Conservation (phyloP, 2,329 filamentous ascomycete species). For the Hypoxylon sp. region DNA sequence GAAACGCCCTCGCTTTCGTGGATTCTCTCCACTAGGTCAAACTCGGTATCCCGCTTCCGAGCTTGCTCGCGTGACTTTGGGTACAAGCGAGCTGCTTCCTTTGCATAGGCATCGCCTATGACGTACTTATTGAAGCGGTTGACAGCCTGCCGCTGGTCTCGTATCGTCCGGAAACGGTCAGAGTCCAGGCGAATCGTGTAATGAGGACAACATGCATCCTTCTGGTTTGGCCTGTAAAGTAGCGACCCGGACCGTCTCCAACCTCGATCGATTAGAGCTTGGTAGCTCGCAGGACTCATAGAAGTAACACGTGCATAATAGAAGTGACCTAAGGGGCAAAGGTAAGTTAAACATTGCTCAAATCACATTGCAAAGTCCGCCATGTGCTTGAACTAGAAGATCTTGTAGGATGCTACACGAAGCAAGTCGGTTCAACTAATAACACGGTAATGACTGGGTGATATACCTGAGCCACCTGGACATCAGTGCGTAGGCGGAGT, state of each 20-base stretch:
- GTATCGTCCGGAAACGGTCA: slow-evolving; percentile 71
- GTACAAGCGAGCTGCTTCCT: slow-evolving; percentile 71
- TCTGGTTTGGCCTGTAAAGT: slow-evolving; percentile 82
- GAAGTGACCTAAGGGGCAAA: slow-evolving; percentile 68
- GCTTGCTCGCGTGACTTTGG: slow-evolving; percentile 75
- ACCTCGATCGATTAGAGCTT: slow-evolving; percentile 76
- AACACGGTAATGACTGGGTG: slow-evolving; percentile 31
- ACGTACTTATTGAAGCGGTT: slow-evolving; percentile 82
- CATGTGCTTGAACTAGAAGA: slow-evolving; percentile 36
- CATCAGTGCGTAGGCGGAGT: slow-evolving; percentile 24
- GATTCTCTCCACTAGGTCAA: slow-evolving; percentile 73
- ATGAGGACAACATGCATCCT: slow-evolving; percentile 88
- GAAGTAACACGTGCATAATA: slow-evolving; percentile 75
- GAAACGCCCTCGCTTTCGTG: slow-evolving; percentile 73
- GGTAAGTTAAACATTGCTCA: slow-evolving; percentile 46
- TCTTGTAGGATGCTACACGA: slow-evolving; percentile 36
- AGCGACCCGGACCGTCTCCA: slow-evolving; percentile 80
- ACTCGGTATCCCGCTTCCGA: slow-evolving; percentile 73
- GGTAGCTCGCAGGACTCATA: slow-evolving; percentile 75
- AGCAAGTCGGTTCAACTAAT: slow-evolving; percentile 31
- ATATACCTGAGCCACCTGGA: slow-evolving; percentile 29
- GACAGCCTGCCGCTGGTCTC: slow-evolving; percentile 79
- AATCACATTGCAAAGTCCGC: slow-evolving; percentile 39
- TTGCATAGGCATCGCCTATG: slow-evolving; percentile 74
- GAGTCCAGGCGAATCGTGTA: slow-evolving; percentile 84